phyloP scores from a whole-genome alignment of 257 asterid species.

The Nemophila menziesii region DNA sequence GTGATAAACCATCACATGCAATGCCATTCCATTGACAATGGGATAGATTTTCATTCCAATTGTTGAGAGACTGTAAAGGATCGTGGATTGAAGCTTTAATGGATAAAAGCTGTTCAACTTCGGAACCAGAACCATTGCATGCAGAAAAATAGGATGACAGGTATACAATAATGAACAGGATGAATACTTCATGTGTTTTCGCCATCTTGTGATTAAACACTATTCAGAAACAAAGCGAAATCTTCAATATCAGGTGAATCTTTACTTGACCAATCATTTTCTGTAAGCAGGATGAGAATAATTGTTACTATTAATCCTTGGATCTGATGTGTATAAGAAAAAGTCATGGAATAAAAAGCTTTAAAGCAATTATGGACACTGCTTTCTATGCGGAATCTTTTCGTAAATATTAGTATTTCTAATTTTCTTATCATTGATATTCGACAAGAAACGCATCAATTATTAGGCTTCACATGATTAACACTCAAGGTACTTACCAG shows the following conservation, averaged over 20 bases:
- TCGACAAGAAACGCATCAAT: constrained; percentile 3
- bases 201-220: constrained; percentile 21
- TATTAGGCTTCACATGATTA: constrained; percentile 7
- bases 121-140: constrained; percentile 27
- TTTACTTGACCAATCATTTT: constrained; percentile 20
- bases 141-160: constrained; percentile 19
- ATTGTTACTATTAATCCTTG: constrained; percentile 23
- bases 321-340: constrained; percentile 35
- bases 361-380: constrained; percentile 17
- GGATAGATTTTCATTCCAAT: constrained; percentile 50
- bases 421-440: neutral
- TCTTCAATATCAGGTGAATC: neutral
- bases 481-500: constrained; percentile 15
- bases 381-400: constrained; percentile 19
- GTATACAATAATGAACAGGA: constrained; percentile 17
- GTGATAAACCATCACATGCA: constrained; percentile 39
- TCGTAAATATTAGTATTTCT: neutral
- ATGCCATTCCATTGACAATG: constrained; percentile 65
- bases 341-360: constrained; percentile 1
- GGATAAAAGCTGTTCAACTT: constrained; percentile 36
- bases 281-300: constrained; percentile 23
- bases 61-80: constrained; percentile 30
- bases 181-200: constrained; percentile 10
- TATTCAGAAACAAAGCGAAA: neutral
- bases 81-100: constrained; percentile 42